Percentiles rank a stretch among this genome's conserved stretches.
Evolutionary conservation across 2,329 filamentous ascomycete genomes (phyloP).

Genomic region (Fulvia fulva): DNA sequence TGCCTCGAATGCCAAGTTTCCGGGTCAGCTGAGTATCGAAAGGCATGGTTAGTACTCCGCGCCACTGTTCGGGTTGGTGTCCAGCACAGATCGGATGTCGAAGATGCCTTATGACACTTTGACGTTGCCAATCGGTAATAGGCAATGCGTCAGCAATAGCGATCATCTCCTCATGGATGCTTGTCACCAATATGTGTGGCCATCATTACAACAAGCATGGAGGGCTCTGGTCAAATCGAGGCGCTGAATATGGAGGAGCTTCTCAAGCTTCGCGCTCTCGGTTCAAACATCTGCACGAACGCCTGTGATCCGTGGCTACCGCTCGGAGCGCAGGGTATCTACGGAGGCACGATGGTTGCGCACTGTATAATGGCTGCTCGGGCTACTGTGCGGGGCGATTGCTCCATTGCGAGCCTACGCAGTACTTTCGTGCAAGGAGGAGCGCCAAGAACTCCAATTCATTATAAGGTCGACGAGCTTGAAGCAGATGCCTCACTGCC

Average conservation of each 20-base stretch:
- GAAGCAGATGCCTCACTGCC: background rate
- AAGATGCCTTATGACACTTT: background rate
- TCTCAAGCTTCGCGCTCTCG: background rate
- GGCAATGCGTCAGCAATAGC: background rate
- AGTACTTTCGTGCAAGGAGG: background rate
- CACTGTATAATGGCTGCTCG: background rate
- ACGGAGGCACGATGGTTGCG: background rate
- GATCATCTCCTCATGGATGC: background rate
- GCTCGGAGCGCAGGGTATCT: background rate
- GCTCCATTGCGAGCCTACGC: background rate
- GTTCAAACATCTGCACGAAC: background rate
- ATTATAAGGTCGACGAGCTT: background rate
- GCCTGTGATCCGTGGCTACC: background rate
- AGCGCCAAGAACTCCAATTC: background rate
- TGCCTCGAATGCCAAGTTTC: constrained; percentile 52
- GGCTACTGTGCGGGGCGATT: background rate
- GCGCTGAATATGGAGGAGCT: background rate
- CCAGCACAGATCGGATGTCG: background rate
- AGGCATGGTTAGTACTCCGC: constrained; percentile 42
- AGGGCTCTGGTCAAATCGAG: background rate
- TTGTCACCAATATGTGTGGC: background rate
- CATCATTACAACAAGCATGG: background rate
- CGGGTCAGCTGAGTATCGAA: constrained; percentile 61
- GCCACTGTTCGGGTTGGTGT: background rate
- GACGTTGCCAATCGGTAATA: background rate